phyloP scores from a whole-genome alignment of 148 eudicot species.

The Fagopyrum tataricum region DNA sequence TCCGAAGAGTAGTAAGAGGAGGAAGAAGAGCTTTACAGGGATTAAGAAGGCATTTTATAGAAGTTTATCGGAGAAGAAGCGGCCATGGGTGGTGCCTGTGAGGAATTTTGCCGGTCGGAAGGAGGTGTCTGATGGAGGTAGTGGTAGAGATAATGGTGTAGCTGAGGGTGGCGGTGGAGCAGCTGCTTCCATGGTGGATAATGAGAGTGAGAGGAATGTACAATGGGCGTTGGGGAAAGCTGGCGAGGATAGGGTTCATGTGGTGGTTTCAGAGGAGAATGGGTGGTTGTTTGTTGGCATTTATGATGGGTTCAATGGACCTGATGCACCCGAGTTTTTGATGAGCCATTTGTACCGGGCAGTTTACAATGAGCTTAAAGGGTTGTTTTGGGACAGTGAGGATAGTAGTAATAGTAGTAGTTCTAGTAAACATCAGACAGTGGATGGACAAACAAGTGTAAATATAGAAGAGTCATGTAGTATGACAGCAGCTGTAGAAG shows the following conservation, averaged over 20 bases:
- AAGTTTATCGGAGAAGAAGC: conserved; percentile 73
- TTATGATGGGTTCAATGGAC: conserved; percentile 98
- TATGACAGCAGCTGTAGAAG: conserved; percentile 16
- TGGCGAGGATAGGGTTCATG: conserved; percentile 98
- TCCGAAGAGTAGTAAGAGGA: conserved; percentile 38
- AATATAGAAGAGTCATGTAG: conserved; percentile 22
- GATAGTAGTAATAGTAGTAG: conserved; percentile 19
- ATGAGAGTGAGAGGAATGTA: conserved; percentile 52
- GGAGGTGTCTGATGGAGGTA: conserved; percentile 17
- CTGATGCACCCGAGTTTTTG: conserved; percentile 97
- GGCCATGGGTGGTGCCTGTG: conserved; percentile 93
- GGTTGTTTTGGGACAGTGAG: conserved; percentile 86
- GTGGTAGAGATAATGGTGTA: background rate
- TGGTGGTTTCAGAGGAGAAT: conserved; percentile 92
- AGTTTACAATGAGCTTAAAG: conserved; percentile 68
- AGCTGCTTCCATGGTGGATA: conserved; percentile 11
- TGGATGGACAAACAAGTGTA: conserved; percentile 17
- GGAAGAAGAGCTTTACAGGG: conserved; percentile 63
- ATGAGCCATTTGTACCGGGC: conserved; percentile 87
- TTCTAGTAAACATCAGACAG: conserved; percentile 7
- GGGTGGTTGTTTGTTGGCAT: conserved; percentile 99
- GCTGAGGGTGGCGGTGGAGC: conserved; percentile 15
- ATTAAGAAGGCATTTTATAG: conserved; percentile 48
- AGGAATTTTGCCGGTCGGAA: conserved; percentile 42
- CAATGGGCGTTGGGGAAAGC: conserved; percentile 99